These are phyloP conservation scores for Fraxinus sp. DNA, from an alignment of 305 asterid genomes.

Conservation along the genomic window DNA sequence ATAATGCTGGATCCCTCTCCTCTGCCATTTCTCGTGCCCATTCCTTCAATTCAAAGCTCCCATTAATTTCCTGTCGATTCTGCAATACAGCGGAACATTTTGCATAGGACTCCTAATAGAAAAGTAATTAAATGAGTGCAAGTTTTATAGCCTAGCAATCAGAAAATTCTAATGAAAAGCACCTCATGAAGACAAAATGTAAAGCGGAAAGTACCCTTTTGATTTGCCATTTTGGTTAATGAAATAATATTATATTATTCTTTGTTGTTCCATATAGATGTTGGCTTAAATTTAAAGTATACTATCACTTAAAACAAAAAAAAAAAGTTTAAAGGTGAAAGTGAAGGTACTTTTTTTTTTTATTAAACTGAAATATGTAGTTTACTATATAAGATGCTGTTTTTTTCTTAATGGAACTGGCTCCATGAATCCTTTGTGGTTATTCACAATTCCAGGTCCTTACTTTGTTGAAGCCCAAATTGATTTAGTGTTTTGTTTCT, in stretches of 20 bases:
- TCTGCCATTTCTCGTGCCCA: neutral
- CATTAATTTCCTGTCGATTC: neutral
- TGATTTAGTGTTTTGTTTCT: neutral
- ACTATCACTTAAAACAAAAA: neutral
- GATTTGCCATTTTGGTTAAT: neutral
- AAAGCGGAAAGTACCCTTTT: neutral
- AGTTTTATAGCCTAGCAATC: neutral
- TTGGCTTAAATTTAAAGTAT: neutral
- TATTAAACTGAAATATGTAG: conserved; percentile 5
- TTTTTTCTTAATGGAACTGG: neutral
- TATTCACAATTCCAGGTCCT: neutral
- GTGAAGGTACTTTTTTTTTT: neutral
- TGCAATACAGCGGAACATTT: neutral
- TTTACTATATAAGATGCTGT: neutral
- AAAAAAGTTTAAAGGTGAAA: neutral
- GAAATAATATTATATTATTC: neutral
- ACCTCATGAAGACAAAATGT: neutral
- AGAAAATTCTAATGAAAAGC: neutral
- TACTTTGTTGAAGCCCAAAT: neutral
- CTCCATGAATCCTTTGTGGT: neutral
- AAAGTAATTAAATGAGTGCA: neutral
- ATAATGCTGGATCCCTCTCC: neutral
- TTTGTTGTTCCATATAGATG: neutral
- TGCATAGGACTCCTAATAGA: neutral
- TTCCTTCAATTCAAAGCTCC: neutral